Evolutionary conservation across 2,329 filamentous ascomycete genomes (phyloP).

Genomic region (Colletotrichum tropicicola): DNA sequence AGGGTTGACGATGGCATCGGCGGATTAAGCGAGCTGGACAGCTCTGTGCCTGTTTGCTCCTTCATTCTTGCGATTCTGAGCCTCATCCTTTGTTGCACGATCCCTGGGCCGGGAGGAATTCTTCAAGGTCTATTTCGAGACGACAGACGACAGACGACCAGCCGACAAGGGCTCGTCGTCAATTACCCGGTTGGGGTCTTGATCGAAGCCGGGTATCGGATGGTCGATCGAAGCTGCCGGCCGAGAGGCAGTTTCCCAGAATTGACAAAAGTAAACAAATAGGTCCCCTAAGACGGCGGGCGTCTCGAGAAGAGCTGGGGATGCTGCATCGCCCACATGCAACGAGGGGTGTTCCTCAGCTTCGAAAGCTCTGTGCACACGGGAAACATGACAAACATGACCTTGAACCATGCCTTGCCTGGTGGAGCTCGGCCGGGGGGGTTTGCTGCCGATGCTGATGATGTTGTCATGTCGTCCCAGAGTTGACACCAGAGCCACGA

Average conservation of each 20-base stretch:
- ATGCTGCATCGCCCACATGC: constrained; percentile 16
- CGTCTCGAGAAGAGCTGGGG: constrained; percentile 21
- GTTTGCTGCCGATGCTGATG: background rate
- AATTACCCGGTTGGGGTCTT: background rate
- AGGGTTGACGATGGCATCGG: constrained; percentile 26
- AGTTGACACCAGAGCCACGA: background rate
- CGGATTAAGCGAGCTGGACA: constrained; percentile 14
- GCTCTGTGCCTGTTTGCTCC: constrained; percentile 4
- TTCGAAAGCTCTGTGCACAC: constrained; percentile 17
- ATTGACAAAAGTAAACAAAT: constrained; percentile 29
- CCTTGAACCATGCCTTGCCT: constrained; percentile 10
- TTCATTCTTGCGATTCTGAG: constrained; percentile 8
- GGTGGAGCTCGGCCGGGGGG: constrained; percentile 6
- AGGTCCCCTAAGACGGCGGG: constrained; percentile 21
- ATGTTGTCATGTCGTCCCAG: constrained; percentile 22
- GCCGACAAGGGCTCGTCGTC: background rate
- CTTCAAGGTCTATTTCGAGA: constrained; percentile 20
- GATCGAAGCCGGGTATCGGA: background rate
- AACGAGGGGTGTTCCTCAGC: constrained; percentile 15
- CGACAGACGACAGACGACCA: background rate
- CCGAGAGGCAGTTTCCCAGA: constrained; percentile 15
- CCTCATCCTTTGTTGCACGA: background rate
- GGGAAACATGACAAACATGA: constrained; percentile 22
- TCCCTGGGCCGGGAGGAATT: constrained; percentile 6
- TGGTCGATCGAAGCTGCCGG: constrained; percentile 12